Percentiles rank a stretch among this genome's conserved stretches.
Conservation (phyloP, 805 yeast species). For the Cyberlindnera sargentensis region DNA sequence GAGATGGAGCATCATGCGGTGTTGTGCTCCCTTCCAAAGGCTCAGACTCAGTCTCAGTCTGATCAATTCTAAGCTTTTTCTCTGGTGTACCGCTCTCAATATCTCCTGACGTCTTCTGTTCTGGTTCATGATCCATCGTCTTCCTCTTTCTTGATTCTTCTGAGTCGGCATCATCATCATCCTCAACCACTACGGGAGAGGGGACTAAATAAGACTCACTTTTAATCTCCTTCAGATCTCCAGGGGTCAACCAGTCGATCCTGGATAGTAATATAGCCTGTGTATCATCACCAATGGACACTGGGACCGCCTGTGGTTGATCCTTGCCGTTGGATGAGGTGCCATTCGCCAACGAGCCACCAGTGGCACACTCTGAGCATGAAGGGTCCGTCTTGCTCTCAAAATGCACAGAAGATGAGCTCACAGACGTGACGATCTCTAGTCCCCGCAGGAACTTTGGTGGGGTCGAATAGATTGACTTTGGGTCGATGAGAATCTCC, state of each 20-base stretch:
- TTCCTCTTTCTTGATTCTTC: conserved; percentile 4
- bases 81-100: conserved; percentile 13
- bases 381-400: not conserved
- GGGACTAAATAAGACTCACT: conserved; percentile 13
- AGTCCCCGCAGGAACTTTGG: conserved; percentile 41
- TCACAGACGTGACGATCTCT: conserved; percentile 18
- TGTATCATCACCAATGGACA: conserved; percentile 13
- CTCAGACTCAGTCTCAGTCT: not conserved
- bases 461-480: conserved; percentile 30
- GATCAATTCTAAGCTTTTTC: conserved; percentile 13
- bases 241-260: conserved; percentile 22
- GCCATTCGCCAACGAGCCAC: not conserved
- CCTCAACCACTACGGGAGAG: not conserved
- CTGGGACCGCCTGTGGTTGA: conserved; percentile 3
- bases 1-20: not conserved
- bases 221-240: conserved; percentile 15
- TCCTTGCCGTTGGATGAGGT: not conserved
- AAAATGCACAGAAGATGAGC: conserved; percentile 13
- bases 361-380: too few relatives aligned
- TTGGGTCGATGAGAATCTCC: conserved; percentile 40
- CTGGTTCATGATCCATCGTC: conserved; percentile 1
- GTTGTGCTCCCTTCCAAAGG: not conserved
- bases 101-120: conserved; percentile 1
- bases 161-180: conserved; percentile 4
- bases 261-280: conserved; percentile 18